Base-by-base conservation (phyloP, 371 early-diverging fungal genomes). In the Apophysomyces variabilis region DNA sequence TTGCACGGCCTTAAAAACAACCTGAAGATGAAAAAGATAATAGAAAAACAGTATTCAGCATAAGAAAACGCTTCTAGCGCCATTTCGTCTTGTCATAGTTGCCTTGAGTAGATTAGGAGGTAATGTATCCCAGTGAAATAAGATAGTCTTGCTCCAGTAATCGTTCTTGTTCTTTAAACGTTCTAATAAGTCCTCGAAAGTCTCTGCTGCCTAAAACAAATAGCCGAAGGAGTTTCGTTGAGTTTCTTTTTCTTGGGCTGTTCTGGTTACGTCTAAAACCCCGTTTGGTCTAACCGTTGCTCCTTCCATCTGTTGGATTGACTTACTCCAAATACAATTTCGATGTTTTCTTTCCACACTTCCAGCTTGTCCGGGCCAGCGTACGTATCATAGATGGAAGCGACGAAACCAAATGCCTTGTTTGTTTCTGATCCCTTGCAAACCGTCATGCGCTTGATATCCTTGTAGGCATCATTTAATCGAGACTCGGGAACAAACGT, bases 301-400 rank as follows among this genome's bases (percentile, higher is more conserved):
- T 13, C 41, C 6, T 13, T 26, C 32, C 32, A 1, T 26, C 32
- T 26, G 32, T 26, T 26, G n/a, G 46, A 13, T 45, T n/a, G 35
- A 64, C 76, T 68, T 77, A 80, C 85, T 9, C 78, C 84, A 81
- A 85, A 85, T 16, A 78, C 72, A 32, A 67, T 64, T n/a, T 79
- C 62, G 50, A 87, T 80, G 38, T 80, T 74, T 5, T 79, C 65
- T 44, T 80, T 66, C 87, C 87, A 87, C 0, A 84, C 85, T 41
- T 72, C 72, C 39, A 87, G 67, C 50, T 84, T 79, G 54, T 84
- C 79, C 4, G 87, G 87, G 7, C 87, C 87, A 38, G 87, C 76
- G 62, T 87, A 87, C 0, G 79, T 73, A 50, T 83, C 75, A 38
- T 83, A 69, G 1, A 79, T 72, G 13, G 80, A 72, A 9, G 85